Evolutionary conservation across 208 protist genomes (phyloP).

Genomic region (Herpetomonas muscarum): DNA sequence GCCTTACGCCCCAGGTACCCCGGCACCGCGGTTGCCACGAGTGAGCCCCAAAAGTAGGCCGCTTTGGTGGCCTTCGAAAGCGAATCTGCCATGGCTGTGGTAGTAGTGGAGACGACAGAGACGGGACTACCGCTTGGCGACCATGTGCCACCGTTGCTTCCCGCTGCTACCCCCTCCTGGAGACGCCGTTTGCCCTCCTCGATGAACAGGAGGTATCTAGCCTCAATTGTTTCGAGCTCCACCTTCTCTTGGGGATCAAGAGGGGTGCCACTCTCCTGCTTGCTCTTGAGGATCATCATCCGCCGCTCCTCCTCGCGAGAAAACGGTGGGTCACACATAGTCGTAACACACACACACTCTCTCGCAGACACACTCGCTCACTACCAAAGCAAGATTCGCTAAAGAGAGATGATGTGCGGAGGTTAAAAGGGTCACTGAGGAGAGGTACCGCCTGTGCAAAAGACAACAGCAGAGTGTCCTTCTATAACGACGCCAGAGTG

Average conservation of each 20-base stretch:
- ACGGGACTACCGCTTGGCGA: background rate
- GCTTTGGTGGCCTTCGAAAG: conserved; percentile 49
- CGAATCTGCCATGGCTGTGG: conserved; percentile 16
- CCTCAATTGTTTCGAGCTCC: conserved; percentile 44
- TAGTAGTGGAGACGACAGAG: too few species aligned
- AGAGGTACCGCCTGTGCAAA: too few species aligned
- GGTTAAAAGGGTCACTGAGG: too few species aligned
- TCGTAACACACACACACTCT: conserved; percentile 9
- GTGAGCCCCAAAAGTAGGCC: conserved; percentile 78
- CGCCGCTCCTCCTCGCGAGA: conserved; percentile 54
- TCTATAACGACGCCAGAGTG: too few species aligned
- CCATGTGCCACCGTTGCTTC: background rate
- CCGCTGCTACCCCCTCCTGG: conserved; percentile 9
- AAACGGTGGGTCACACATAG: conserved; percentile 14
- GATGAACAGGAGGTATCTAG: conserved; percentile 43
- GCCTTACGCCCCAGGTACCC: conserved; percentile 75
- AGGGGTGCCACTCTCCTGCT: conserved; percentile 6
- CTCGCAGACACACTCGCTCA: background rate
- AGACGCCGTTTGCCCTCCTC: conserved; percentile 48
- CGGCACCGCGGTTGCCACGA: conserved; percentile 73
- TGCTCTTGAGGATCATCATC: conserved; percentile 24
- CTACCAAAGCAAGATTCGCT: too few species aligned
- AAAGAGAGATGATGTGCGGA: too few species aligned
- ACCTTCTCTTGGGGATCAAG: conserved; percentile 33
- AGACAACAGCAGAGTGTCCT: too few species aligned